These are phyloP conservation scores for Puccinia brachypodii DNA, from an alignment of 1,284 basidiomycete species.

Conservation along the genomic window DNA sequence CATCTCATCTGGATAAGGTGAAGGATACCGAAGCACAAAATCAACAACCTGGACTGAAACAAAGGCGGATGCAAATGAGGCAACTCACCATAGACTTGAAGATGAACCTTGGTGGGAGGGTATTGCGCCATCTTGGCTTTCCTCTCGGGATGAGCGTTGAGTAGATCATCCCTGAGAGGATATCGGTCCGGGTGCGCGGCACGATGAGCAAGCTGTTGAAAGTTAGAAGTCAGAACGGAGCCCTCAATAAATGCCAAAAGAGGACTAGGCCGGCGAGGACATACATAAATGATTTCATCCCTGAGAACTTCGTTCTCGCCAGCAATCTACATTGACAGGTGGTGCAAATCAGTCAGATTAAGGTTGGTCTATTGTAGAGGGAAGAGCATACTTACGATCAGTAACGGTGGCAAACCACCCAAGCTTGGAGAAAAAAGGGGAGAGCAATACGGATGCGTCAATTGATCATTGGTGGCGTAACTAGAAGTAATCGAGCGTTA, in stretches of 20 bases:
- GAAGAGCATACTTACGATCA: slow-evolving; percentile 63
- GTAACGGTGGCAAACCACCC: slow-evolving; percentile 83
- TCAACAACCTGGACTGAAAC: neutral
- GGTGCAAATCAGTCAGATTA: neutral
- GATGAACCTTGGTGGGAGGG: slow-evolving; percentile 79
- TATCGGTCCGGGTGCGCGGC: slow-evolving; percentile 79
- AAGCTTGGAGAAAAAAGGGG: slow-evolving; percentile 72
- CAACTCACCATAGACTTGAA: slow-evolving; percentile 66
- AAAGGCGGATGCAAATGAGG: slow-evolving; percentile 42
- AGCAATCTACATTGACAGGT: slow-evolving; percentile 57
- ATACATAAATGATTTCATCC: slow-evolving; percentile 88
- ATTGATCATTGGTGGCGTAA: slow-evolving; percentile 80
- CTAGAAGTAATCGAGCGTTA: neutral
- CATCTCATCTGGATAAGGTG: slow-evolving; percentile 26
- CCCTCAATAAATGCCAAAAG: slow-evolving; percentile 35
- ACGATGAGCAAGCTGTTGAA: slow-evolving; percentile 73
- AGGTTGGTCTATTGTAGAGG: neutral
- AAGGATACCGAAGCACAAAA: neutral
- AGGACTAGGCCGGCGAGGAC: slow-evolving; percentile 56
- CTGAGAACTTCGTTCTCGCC: slow-evolving; percentile 88
- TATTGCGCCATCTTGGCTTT: slow-evolving; percentile 52
- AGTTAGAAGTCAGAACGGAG: slow-evolving; percentile 6
- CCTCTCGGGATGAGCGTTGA: slow-evolving; percentile 56
- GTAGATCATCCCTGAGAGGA: slow-evolving; percentile 66
- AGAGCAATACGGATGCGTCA: slow-evolving; percentile 82